These are phyloP conservation scores for Ligustrum vulgare DNA, from an alignment of 257 asterid genomes.

Conservation along the genomic window DNA sequence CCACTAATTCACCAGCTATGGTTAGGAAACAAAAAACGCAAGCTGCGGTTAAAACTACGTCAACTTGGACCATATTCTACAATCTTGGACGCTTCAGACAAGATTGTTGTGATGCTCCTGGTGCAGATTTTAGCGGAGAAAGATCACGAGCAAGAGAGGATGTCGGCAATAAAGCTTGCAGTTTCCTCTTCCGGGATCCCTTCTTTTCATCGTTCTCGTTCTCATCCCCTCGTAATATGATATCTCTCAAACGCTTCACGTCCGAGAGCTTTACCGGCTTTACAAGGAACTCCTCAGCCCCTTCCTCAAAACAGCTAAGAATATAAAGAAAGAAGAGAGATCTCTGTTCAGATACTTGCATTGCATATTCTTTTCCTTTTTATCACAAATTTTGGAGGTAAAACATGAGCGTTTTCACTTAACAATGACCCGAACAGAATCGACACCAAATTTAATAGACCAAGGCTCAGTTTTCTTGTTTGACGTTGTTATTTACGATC, in stretches of 20 bases:
- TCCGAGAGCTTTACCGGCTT: constrained; percentile 83
- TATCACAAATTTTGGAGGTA: no score
- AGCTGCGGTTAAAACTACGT: neutral
- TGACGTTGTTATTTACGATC: neutral
- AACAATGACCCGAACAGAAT: no score
- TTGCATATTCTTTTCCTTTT: neutral
- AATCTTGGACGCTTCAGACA: constrained; percentile 35
- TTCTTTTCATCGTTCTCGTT: constrained; percentile 21
- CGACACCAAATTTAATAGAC: neutral
- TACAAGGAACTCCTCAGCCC: constrained; percentile 79
- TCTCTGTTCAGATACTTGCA: constrained; percentile 4
- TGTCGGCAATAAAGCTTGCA: constrained; percentile 12
- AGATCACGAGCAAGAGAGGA: constrained; percentile 25
- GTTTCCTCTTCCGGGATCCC: constrained; percentile 49
- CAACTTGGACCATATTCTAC: constrained; percentile 7
- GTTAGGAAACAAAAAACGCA: neutral
- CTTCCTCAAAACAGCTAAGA: constrained; percentile 77
- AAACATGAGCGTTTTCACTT: no score
- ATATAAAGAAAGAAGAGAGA: neutral
- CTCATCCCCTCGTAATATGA: constrained; percentile 46
- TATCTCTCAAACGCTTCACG: constrained; percentile 57
- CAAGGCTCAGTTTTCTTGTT: neutral
- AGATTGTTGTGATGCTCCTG: constrained; percentile 9
- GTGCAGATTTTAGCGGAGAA: constrained; percentile 18
- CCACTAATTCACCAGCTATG: neutral